Evolutionary conservation across 2,329 filamentous ascomycete species (phyloP), one percentile per base, ranked within the genome.

Genomic region (Monilinia polystroma): DNA sequence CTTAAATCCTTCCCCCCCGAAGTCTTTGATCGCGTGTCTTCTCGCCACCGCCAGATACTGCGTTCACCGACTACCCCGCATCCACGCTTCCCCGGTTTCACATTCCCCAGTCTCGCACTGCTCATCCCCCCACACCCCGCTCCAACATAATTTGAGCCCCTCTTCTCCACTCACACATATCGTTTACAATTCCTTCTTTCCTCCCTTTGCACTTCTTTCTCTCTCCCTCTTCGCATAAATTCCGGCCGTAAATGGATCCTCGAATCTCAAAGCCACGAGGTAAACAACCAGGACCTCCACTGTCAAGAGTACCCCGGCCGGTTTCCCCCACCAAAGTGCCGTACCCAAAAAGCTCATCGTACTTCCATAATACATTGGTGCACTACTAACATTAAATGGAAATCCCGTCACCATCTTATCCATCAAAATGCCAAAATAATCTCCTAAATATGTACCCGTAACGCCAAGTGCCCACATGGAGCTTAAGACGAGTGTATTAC

Each of bases 381-480:
- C 90, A 71, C 87, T 86, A 65, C 90, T 93, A 69, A 98, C 85
- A 79, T 91, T 98, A 84, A 99, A 99, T 2, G 95, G 95, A 77
- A 99, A 99, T 18, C 91, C 90, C 16, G 93, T 96, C 63, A 99
- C 93, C 75, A 94, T 94, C 72, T 90, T 82, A 77, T 98, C 94
- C 93, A 97, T 96, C 72, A 99, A 84, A 78, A 98, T 97, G 73
- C 95, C 95, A 77, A 98, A 99, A 83, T 99, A 99, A 82, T 99
- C 95, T 73, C 95, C 95, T 47, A 99, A 83, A 78, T 97, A 99
- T 49, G 95, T 99, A 70, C 95, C 95, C 0, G 93, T 97, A 75
- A 99, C 87, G 67, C 95, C 95, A 52, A 99, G 87, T 45, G 89
- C 90, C 87, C 88, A 97, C 80, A 96, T 98, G 69, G 91, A 95